Percentiles rank a stretch among this genome's conserved stretches.
Conservation (phyloP, 75 land plant genomes). For the Pinus taeda region DNA sequence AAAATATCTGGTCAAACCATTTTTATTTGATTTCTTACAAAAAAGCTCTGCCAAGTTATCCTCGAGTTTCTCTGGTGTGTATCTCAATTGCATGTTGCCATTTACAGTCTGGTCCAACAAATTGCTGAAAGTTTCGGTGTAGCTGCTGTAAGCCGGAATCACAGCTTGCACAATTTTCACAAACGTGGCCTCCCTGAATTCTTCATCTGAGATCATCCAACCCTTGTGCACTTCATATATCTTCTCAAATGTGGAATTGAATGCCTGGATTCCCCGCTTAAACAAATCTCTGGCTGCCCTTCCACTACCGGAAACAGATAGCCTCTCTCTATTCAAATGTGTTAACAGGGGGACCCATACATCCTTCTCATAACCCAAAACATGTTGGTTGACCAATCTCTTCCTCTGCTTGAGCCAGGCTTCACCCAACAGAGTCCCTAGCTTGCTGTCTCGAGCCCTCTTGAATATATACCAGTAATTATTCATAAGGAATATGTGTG, state of each 20-base stretch:
- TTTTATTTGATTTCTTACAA: background rate
- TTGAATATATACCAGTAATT: slow-evolving; percentile 30
- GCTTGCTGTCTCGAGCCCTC: slow-evolving; percentile 33
- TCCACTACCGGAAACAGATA: slow-evolving; percentile 19
- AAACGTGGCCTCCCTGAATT: slow-evolving; percentile 20
- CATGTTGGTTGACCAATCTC: slow-evolving; percentile 31
- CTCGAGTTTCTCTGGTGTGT: background rate
- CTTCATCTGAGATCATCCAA: slow-evolving; percentile 34
- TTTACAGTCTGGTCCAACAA: background rate
- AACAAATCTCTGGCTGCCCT: slow-evolving; percentile 23
- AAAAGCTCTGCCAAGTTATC: background rate
- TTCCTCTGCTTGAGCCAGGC: slow-evolving; percentile 19
- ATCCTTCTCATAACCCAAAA: slow-evolving; percentile 30
- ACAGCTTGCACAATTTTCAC: slow-evolving; percentile 23
- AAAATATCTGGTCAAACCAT: no score
- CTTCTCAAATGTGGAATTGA: slow-evolving; percentile 32
- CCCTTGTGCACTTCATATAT: slow-evolving; percentile 14
- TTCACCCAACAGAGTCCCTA: slow-evolving; percentile 34
- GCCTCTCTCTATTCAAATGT: slow-evolving; percentile 27
- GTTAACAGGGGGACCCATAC: slow-evolving; percentile 28
- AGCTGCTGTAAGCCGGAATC: slow-evolving; percentile 24
- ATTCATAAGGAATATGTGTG: slow-evolving; percentile 43
- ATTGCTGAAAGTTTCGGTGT: background rate
- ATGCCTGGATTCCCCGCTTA: slow-evolving; percentile 26
- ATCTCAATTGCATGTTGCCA: background rate